Percentiles rank a stretch among this genome's conserved stretches.
Conservation (phyloP, 192 early-diverging fungal genomes). For the Glomus cerebriforme region DNA sequence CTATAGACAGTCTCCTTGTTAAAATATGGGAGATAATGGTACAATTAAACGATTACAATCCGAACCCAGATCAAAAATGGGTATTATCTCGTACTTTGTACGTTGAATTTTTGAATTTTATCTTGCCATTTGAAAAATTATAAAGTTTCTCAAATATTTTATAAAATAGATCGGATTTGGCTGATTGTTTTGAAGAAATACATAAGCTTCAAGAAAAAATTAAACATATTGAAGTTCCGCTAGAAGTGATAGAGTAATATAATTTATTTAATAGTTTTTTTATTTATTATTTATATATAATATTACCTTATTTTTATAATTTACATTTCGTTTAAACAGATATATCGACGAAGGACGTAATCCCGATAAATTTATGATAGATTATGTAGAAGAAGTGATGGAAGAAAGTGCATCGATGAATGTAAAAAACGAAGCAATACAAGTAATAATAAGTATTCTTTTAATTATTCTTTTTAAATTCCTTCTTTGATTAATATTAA, state of each 20-base stretch:
- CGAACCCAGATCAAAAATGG: not conserved
- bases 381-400: constrained; percentile 42
- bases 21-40: constrained; percentile 26
- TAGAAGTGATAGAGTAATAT: constrained; percentile 17
- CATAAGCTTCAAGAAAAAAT: constrained; percentile 16
- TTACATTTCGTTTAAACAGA: not conserved
- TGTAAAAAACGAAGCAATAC: constrained; percentile 42
- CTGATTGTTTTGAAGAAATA: not conserved
- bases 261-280: not conserved
- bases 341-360: constrained; percentile 39
- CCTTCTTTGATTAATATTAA: too few species aligned
- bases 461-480: not conserved
- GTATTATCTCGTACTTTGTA: not conserved
- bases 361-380: constrained; percentile 46
- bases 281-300: not conserved
- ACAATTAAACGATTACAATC: constrained; percentile 13
- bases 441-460: not conserved
- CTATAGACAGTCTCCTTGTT: not conserved
- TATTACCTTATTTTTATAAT: not conserved
- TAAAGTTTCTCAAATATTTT: too few species aligned
- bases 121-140: not conserved
- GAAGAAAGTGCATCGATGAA: constrained; percentile 45
- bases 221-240: constrained; percentile 9
- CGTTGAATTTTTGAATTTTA: not conserved
- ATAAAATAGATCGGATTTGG: not conserved